Evolutionary conservation across 345 rosid genomes (phyloP).

Genomic region (Durio zibethinus): DNA sequence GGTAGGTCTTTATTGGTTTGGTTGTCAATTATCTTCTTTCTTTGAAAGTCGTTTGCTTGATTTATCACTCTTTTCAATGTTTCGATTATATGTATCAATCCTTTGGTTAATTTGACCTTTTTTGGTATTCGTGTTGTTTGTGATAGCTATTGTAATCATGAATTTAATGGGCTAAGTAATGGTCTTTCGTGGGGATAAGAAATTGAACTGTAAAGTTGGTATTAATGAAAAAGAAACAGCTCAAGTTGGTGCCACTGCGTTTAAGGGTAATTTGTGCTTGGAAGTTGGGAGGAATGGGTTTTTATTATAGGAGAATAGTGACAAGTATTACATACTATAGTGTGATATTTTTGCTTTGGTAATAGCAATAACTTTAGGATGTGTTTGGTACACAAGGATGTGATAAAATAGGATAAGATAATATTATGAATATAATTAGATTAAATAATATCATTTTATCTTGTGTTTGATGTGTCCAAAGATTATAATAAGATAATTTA

Average conservation of each 20-base stretch:
- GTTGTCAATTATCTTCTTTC: neutral
- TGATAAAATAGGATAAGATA: too few species aligned
- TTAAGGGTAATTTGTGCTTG: neutral
- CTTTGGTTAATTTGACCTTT: neutral
- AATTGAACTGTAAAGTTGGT: neutral
- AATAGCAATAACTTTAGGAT: neutral
- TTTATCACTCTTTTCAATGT: neutral
- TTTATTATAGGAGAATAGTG: neutral
- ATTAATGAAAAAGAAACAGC: neutral
- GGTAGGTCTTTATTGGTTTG: neutral
- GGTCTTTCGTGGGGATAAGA: neutral
- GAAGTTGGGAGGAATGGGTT: neutral
- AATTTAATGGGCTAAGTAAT: neutral
- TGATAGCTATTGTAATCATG: neutral
- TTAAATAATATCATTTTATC: too few species aligned
- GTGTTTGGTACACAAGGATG: too few species aligned
- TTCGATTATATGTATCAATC: neutral
- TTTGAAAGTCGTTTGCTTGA: neutral
- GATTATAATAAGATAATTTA: too few species aligned
- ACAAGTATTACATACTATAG: neutral
- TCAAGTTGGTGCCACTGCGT: neutral
- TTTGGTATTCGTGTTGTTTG: neutral
- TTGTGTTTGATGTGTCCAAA: too few species aligned
- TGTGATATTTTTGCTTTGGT: neutral
- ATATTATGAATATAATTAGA: too few species aligned